Conservation (phyloP, 371 early-diverging fungal genomes). For the Mortierella sp. region DNA sequence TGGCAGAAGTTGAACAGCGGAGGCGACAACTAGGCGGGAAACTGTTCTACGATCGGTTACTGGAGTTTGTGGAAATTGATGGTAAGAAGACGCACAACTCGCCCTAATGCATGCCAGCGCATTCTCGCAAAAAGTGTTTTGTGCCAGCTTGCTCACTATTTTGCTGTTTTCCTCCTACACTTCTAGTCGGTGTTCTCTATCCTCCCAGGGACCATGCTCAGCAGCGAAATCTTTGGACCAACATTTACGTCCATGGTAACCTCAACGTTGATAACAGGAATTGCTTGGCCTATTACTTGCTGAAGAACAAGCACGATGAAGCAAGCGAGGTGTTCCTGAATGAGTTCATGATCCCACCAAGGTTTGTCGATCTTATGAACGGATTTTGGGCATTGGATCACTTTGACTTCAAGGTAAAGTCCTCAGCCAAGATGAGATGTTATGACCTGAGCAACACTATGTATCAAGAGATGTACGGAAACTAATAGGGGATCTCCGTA, state of each 20-base stretch:
- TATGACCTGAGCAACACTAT: no score
- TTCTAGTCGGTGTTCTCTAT: constrained; percentile 24
- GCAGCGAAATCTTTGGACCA: constrained; percentile 47
- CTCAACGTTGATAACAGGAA: constrained; percentile 44
- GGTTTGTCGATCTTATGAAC: constrained; percentile 51
- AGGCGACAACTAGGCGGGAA: constrained; percentile 42
- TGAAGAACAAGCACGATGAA: constrained; percentile 42
- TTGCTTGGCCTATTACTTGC: constrained; percentile 46
- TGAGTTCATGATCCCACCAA: constrained; percentile 38
- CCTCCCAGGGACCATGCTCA: constrained; percentile 37
- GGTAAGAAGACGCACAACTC: no score
- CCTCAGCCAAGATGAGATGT: no score
- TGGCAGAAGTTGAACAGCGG: constrained; percentile 29
- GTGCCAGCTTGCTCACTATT: background rate
- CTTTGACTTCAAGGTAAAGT: constrained; percentile 52
- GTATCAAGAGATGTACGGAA: no score
- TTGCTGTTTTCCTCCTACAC: background rate
- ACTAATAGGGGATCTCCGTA: no score
- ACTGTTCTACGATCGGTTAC: constrained; percentile 46
- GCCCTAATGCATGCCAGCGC: no score
- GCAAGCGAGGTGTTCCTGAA: constrained; percentile 33
- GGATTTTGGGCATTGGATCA: constrained; percentile 54
- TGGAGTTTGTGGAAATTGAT: constrained; percentile 41
- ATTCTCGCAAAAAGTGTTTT: background rate
- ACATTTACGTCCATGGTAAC: constrained; percentile 36